Evolutionary conservation across 2,329 filamentous ascomycete species (phyloP).

Genomic region (Tolypocladium ovalisporum): DNA sequence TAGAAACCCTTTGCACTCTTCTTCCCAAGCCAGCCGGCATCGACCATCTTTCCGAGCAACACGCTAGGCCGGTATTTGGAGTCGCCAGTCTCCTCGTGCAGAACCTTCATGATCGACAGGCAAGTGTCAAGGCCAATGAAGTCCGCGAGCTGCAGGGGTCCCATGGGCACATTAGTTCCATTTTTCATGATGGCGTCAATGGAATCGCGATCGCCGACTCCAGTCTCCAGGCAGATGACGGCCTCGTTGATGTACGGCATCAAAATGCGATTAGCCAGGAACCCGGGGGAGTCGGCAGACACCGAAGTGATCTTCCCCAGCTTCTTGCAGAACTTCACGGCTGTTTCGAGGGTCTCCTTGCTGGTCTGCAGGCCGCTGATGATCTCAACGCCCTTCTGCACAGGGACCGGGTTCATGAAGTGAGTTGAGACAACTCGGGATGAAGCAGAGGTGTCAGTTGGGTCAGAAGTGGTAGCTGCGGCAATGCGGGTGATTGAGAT

Average conservation of each 20-base stretch:
- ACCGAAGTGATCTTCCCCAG: slow-evolving; percentile 91
- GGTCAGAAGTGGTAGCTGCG: slow-evolving; percentile 68
- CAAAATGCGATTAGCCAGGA: slow-evolving; percentile 89
- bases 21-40: slow-evolving; percentile 95
- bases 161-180: slow-evolving; percentile 97
- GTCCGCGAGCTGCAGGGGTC: slow-evolving; percentile 83
- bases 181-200: slow-evolving; percentile 99
- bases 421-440: slow-evolving; percentile 91
- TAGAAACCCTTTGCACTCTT: slow-evolving; percentile 97
- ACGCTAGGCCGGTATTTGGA: slow-evolving; percentile 91
- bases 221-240: slow-evolving; percentile 88
- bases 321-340: slow-evolving; percentile 73
- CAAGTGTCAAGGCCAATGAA: slow-evolving; percentile 98
- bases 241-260: slow-evolving; percentile 99
- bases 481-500: slow-evolving; percentile 97
- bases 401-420: slow-evolving; percentile 98
- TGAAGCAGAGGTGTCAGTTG: slow-evolving; percentile 68
- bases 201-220: slow-evolving; percentile 76
- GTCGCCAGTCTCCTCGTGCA: slow-evolving; percentile 85
- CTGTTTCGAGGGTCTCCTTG: slow-evolving; percentile 66
- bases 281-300: slow-evolving; percentile 84
- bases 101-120: slow-evolving; percentile 90
- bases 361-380: slow-evolving; percentile 92
- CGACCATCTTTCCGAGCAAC: slow-evolving; percentile 86
- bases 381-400: slow-evolving; percentile 97